Evolutionary conservation across 805 yeast genomes (phyloP).

Genomic region (Blastobotrys muscicola): DNA sequence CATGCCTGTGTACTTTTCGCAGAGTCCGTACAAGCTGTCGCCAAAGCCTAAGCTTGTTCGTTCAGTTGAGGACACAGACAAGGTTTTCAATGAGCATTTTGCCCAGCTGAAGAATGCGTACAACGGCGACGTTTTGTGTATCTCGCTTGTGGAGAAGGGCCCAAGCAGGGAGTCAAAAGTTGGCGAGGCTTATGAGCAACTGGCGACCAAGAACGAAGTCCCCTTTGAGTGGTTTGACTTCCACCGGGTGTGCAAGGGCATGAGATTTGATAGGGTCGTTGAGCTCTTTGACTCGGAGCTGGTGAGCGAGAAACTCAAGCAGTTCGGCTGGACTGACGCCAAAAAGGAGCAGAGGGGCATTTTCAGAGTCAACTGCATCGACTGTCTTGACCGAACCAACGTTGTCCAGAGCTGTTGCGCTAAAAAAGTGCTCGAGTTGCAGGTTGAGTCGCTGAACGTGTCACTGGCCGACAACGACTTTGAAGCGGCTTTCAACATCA

Average conservation of each 20-base stretch:
- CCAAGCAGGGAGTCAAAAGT: slow-evolving; percentile 27
- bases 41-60: slow-evolving; percentile 32
- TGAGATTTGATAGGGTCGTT: slow-evolving; percentile 33
- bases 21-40: slow-evolving; percentile 40
- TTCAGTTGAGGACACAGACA: slow-evolving; percentile 21
- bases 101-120: slow-evolving; percentile 18
- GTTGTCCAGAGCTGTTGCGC: slow-evolving; percentile 33
- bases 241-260: slow-evolving; percentile 41
- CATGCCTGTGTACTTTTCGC: slow-evolving; percentile 56
- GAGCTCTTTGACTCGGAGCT: slow-evolving; percentile 22
- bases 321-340: slow-evolving; percentile 28
- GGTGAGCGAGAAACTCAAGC: slow-evolving; percentile 8
- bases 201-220: slow-evolving; percentile 30
- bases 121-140: slow-evolving; percentile 23
- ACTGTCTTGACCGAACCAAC: slow-evolving; percentile 56
- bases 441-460: slow-evolving; percentile 16
- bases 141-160: slow-evolving; percentile 31
- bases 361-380: slow-evolving; percentile 53
- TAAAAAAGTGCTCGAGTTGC: slow-evolving; percentile 20
- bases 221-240: slow-evolving; percentile 53
- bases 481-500: slow-evolving; percentile 24
- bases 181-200: slow-evolving; percentile 33
- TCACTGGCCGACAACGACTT: slow-evolving; percentile 9
- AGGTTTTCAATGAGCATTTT: slow-evolving; percentile 28
- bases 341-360: slow-evolving; percentile 40